Conservation (phyloP, 2,329 filamentous ascomycete genomes). For the Hysterium pulicare region DNA sequence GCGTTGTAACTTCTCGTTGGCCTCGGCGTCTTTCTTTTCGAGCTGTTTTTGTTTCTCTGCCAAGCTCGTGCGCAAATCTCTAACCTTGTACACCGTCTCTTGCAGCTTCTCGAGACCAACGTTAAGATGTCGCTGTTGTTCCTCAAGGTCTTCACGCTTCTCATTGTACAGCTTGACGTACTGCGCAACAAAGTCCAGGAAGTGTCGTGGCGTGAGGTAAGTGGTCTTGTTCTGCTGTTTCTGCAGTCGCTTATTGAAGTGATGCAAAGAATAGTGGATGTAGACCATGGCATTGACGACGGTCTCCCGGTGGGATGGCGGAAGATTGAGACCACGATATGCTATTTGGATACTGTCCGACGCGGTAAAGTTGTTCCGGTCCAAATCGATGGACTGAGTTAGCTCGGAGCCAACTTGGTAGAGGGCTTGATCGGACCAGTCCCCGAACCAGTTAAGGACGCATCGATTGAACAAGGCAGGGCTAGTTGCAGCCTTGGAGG, state of each 20-base stretch:
- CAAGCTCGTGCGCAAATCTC: conserved; percentile 83
- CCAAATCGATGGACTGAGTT: conserved; percentile 92
- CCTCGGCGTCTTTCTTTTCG: conserved; percentile 89
- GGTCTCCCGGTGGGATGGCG: conserved; percentile 84
- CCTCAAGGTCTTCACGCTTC: conserved; percentile 96
- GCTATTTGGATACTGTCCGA: conserved; percentile 92
- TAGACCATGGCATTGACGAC: conserved; percentile 99
- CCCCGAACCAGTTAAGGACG: conserved; percentile 99
- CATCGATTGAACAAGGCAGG: conserved; percentile 99
- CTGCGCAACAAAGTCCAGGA: conserved; percentile 95
- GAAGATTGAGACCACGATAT: conserved; percentile 79
- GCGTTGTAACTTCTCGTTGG: conserved; percentile 92
- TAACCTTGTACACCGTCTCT: conserved; percentile 96
- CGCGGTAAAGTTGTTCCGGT: conserved; percentile 78
- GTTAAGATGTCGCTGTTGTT: conserved; percentile 97
- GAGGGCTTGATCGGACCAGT: conserved; percentile 98
- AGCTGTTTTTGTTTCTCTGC: conserved; percentile 93
- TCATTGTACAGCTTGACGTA: conserved; percentile 97
- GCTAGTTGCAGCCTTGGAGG: conserved; percentile 94
- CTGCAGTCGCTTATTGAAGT: conserved; percentile 81
- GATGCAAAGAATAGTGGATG: conserved; percentile 90
- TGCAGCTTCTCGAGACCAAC: conserved; percentile 95
- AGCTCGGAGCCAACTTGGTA: conserved; percentile 97
- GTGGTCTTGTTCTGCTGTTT: conserved; percentile 92
- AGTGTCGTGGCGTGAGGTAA: conserved; percentile 93